Percentiles rank a stretch among this genome's conserved stretches.
Evolutionary conservation across 805 yeast genomes (phyloP).

Genomic region (Kuraishia ogatae): DNA sequence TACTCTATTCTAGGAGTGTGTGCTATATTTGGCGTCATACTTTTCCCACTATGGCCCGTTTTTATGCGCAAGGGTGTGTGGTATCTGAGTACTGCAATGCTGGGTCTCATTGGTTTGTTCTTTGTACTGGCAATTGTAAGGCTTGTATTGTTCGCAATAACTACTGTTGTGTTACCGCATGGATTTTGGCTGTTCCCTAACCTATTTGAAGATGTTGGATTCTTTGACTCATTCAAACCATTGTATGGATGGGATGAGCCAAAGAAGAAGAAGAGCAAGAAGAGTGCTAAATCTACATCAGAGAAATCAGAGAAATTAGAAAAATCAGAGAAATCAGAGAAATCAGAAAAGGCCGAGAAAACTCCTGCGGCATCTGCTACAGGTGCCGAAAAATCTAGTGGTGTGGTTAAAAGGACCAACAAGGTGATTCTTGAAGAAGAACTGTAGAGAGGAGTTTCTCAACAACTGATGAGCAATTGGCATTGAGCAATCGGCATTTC

Average conservation of each 20-base stretch:
- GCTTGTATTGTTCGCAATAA: slow-evolving; percentile 54
- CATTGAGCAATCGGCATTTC: no score
- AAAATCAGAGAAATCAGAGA: no score
- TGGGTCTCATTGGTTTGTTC: slow-evolving; percentile 68
- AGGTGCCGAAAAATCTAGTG: not conserved
- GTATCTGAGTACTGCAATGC: slow-evolving; percentile 71
- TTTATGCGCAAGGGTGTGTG: slow-evolving; percentile 87
- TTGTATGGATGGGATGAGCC: slow-evolving; percentile 67
- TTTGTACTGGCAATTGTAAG: slow-evolving; percentile 75
- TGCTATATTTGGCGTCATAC: slow-evolving; percentile 51
- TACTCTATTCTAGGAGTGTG: slow-evolving; percentile 61
- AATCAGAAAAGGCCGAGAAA: no score
- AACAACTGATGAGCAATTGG: no score
- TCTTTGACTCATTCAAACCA: slow-evolving; percentile 86
- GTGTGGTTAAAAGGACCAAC: not conserved
- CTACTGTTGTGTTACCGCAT: slow-evolving; percentile 47
- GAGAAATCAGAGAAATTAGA: no score
- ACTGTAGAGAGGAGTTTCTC: no score
- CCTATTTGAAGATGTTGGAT: slow-evolving; percentile 90
- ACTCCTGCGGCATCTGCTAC: not conserved
- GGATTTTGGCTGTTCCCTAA: slow-evolving; percentile 98
- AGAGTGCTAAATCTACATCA: no score
- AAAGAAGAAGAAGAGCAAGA: slow-evolving; percentile 14
- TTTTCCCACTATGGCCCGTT: slow-evolving; percentile 94
- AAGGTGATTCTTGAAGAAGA: slow-evolving; percentile 1